Percentiles rank a stretch among this genome's conserved stretches.
These are phyloP conservation scores for Sordariomycetes sp. DNA, from an alignment of 2,329 filamentous ascomycete species.

Conservation along the genomic window DNA sequence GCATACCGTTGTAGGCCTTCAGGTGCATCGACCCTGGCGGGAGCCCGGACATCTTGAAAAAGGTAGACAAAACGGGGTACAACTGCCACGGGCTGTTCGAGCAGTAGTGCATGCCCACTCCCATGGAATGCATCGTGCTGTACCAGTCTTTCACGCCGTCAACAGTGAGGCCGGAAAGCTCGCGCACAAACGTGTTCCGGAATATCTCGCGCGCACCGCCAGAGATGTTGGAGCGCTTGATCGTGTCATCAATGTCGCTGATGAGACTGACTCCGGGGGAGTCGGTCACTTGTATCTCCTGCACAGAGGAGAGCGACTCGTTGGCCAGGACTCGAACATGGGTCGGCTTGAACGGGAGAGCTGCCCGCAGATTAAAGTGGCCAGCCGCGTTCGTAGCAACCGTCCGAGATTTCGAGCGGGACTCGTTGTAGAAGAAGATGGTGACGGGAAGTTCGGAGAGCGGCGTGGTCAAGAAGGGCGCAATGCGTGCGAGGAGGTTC, in stretches of 20 bases:
- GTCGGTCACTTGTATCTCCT: slow-evolving; percentile 68
- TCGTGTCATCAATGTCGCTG: slow-evolving; percentile 94
- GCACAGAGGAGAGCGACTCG: slow-evolving; percentile 71
- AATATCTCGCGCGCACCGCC: slow-evolving; percentile 89
- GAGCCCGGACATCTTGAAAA: slow-evolving; percentile 69
- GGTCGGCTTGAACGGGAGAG: slow-evolving; percentile 82
- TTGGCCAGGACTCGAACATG: slow-evolving; percentile 80
- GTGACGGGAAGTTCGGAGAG: slow-evolving; percentile 70
- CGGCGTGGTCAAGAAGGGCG: slow-evolving; percentile 82
- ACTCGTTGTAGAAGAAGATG: slow-evolving; percentile 88
- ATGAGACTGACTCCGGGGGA: slow-evolving; percentile 80
- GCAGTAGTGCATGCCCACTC: slow-evolving; percentile 88
- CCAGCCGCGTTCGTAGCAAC: slow-evolving; percentile 80
- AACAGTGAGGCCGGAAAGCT: slow-evolving; percentile 70
- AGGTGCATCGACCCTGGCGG: slow-evolving; percentile 86
- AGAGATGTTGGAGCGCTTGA: slow-evolving; percentile 89
- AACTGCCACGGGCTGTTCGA: slow-evolving; percentile 99
- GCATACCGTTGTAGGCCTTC: slow-evolving; percentile 93
- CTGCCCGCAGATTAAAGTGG: slow-evolving; percentile 72
- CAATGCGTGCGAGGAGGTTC: slow-evolving; percentile 77
- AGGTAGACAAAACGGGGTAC: slow-evolving; percentile 78
- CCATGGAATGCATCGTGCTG: slow-evolving; percentile 60
- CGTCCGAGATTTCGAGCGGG: slow-evolving; percentile 71
- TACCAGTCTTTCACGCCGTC: slow-evolving; percentile 92
- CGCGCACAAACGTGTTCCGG: slow-evolving; percentile 86